Evolutionary conservation across 2,329 filamentous ascomycete species (phyloP).

Genomic region (Alternaria tenuissima): DNA sequence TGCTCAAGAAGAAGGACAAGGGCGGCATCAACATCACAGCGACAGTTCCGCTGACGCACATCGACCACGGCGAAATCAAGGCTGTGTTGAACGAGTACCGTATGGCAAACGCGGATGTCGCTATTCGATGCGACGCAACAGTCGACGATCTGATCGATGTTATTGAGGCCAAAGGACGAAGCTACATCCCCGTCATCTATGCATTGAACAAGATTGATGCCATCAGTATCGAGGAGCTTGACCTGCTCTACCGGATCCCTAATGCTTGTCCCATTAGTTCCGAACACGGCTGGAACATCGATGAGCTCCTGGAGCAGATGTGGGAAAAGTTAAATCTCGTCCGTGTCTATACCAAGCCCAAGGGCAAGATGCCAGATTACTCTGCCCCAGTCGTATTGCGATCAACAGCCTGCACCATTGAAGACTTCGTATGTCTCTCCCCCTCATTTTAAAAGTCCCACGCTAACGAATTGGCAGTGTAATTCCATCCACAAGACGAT

Average conservation of each 20-base stretch:
- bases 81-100: conserved; percentile 97
- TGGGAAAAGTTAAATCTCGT: conserved; percentile 95
- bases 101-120: conserved; percentile 95
- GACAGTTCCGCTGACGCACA: conserved; percentile 89
- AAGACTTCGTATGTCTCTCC: conserved; percentile 84
- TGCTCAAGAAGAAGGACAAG: conserved; percentile 99
- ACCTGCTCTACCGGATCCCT: conserved; percentile 94
- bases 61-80: conserved; percentile 95
- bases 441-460: conserved; percentile 16
- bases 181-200: conserved; percentile 99
- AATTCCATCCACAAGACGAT: conserved; percentile 97
- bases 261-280: conserved; percentile 97
- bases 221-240: conserved; percentile 96
- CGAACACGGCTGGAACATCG: conserved; percentile 94
- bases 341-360: conserved; percentile 97
- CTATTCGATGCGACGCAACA: conserved; percentile 96
- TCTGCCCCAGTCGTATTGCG: conserved; percentile 87
- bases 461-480: conserved; percentile 69
- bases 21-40: conserved; percentile 96
- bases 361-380: conserved; percentile 94
- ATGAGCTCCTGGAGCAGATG: conserved; percentile 97
- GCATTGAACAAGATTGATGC: conserved; percentile 99
- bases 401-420: conserved; percentile 82
- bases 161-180: conserved; percentile 90
- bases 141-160: conserved; percentile 97